These are phyloP conservation scores for Fusarium chlamydosporum DNA, from an alignment of 2,329 filamentous ascomycete genomes.

Conservation along the genomic window DNA sequence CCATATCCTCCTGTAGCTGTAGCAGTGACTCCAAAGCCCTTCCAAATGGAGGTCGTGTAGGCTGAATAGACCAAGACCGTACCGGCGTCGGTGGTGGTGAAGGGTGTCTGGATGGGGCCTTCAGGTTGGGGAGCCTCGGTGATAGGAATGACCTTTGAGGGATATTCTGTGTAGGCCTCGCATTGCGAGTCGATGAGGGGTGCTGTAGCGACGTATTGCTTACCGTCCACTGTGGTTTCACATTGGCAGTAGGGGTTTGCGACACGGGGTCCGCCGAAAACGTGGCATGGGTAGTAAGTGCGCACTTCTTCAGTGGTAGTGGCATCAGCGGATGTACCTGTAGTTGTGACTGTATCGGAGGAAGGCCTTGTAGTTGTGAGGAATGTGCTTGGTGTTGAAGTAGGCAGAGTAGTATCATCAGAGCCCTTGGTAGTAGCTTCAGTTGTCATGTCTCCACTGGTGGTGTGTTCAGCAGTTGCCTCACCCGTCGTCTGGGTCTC, in stretches of 20 bases:
- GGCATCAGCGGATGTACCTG: not conserved
- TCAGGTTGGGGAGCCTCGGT: not conserved
- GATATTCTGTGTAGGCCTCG: slow-evolving; percentile 5
- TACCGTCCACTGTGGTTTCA: slow-evolving; percentile 7
- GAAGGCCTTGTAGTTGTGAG: slow-evolving; percentile 14
- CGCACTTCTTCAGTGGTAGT: not conserved
- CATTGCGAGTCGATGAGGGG: slow-evolving; percentile 8
- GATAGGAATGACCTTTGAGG: not conserved
- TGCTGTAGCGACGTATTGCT: slow-evolving; percentile 10
- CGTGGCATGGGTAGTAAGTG: slow-evolving; percentile 8
- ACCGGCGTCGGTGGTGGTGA: slow-evolving; percentile 15
- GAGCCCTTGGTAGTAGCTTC: not conserved
- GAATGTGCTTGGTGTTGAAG: slow-evolving; percentile 6
- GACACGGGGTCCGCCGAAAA: slow-evolving; percentile 11
- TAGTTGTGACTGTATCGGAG: not conserved
- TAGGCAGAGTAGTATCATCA: not conserved
- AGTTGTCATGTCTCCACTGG: not conserved
- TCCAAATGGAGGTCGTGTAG: not conserved
- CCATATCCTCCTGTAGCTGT: not conserved
- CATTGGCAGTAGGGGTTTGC: slow-evolving; percentile 20
- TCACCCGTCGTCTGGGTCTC: not conserved
- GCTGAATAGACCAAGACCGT: slow-evolving; percentile 18
- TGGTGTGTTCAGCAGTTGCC: not conserved
- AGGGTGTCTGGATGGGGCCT: not conserved
- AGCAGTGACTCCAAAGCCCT: not conserved